Conservation (phyloP, 805 yeast species). For the Kodamaea lidongshanica region DNA sequence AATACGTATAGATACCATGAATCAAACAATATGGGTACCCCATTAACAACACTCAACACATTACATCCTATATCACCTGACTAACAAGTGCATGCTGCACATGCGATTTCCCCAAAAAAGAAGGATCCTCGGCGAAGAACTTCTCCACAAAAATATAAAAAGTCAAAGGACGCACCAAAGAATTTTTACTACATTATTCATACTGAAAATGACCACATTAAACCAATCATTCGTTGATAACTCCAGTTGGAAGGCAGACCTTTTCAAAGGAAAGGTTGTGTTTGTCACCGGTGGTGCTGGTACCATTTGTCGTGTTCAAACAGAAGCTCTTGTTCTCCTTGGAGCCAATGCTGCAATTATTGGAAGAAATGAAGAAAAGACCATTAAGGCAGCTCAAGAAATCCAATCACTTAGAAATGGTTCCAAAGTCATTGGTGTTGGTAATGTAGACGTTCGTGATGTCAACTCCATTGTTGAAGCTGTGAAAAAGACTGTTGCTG, state of each 20-base stretch:
- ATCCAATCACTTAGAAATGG: conserved; percentile 52
- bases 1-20: no score
- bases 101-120: no score
- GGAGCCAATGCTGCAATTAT: conserved; percentile 86
- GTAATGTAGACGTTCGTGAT: conserved; percentile 74
- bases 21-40: no score
- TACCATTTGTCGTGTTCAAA: conserved; percentile 86
- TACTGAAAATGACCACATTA: conserved; percentile 27
- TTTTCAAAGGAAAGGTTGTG: conserved; percentile 79
- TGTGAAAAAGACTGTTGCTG: conserved; percentile 55
- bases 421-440: conserved; percentile 63
- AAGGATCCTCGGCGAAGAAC: no score
- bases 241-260: conserved; percentile 46
- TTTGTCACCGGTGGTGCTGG: conserved; percentile 97
- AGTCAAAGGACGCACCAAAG: conserved; percentile 1
- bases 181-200: conserved; percentile 2
- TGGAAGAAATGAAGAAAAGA: conserved; percentile 68
- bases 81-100: no score
- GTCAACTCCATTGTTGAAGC: conserved; percentile 55
- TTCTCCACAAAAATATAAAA: conserved; percentile 3
- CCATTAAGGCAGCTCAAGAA: conserved; percentile 62
- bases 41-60: no score
- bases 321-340: conserved; percentile 72
- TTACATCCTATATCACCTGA: no score
- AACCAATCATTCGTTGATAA: conserved; percentile 25